Evolutionary conservation across 2,329 filamentous ascomycete species (phyloP).

Genomic region (Hypoxylon rubiginosum): DNA sequence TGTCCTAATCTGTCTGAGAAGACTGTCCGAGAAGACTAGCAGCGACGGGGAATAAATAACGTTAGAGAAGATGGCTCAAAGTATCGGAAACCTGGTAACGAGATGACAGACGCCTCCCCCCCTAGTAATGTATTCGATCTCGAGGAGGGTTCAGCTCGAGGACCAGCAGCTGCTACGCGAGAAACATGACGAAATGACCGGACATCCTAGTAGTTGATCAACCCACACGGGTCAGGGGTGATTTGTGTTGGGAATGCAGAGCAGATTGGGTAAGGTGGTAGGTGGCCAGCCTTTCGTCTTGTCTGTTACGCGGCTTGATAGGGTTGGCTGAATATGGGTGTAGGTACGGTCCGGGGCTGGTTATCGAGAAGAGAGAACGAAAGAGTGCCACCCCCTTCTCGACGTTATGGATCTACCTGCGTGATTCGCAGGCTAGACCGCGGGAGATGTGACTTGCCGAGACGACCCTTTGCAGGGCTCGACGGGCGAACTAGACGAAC

Average conservation of each 20-base stretch:
- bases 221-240: slow-evolving; percentile 42
- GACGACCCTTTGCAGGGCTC: slow-evolving; percentile 29
- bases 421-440: slow-evolving; percentile 38
- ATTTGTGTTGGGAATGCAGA: slow-evolving; percentile 44
- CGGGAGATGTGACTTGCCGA: slow-evolving; percentile 40
- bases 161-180: slow-evolving; percentile 33
- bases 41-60: slow-evolving; percentile 39
- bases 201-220: slow-evolving; percentile 47
- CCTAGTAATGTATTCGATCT: slow-evolving; percentile 38
- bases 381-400: slow-evolving; percentile 27
- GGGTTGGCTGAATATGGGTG: slow-evolving; percentile 33
- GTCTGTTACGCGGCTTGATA: slow-evolving; percentile 42
- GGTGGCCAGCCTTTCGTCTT: slow-evolving; percentile 35
- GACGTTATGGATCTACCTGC: slow-evolving; percentile 36
- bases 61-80: slow-evolving; percentile 35
- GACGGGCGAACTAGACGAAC: slow-evolving; percentile 14
- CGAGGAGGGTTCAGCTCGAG: slow-evolving; percentile 35
- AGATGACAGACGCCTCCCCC: slow-evolving; percentile 35
- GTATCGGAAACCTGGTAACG: slow-evolving; percentile 43
- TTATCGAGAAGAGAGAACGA: slow-evolving; percentile 38
- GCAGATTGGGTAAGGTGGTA: slow-evolving; percentile 36
- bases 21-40: slow-evolving; percentile 33
- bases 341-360: slow-evolving; percentile 15
- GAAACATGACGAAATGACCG: slow-evolving; percentile 47
- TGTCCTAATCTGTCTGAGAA: slow-evolving; percentile 41